These are phyloP conservation scores for Arthrinium puccinioides DNA, from an alignment of 2,329 filamentous ascomycete genomes.

Conservation along the genomic window DNA sequence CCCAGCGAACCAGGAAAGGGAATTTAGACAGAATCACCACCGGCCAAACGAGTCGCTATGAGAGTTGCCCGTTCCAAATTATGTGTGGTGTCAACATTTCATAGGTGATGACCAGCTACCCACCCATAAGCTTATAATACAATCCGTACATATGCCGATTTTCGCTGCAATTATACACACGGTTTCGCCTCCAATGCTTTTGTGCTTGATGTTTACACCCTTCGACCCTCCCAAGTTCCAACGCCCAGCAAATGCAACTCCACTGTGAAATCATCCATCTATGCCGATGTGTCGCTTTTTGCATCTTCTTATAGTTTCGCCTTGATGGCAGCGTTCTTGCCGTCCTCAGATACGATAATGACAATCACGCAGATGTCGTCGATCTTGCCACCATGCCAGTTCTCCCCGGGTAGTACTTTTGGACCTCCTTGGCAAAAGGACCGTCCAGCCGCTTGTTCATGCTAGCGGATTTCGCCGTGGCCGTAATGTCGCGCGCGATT, in stretches of 20 bases:
- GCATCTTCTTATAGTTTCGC: constrained; percentile 16
- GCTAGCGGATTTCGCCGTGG: constrained; percentile 79
- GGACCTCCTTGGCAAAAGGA: constrained; percentile 91
- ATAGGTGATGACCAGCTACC: too few species aligned
- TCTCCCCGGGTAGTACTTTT: constrained; percentile 78
- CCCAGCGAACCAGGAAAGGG: too few species aligned
- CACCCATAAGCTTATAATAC: too few species aligned
- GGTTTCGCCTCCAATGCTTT: constrained; percentile 2
- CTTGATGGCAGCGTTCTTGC: constrained; percentile 13
- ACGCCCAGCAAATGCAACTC: constrained; percentile 1
- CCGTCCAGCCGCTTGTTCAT: constrained; percentile 76
- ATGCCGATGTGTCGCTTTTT: constrained; percentile 1
- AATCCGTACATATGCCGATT: too few species aligned
- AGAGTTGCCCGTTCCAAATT: too few species aligned
- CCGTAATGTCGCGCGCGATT: constrained; percentile 71
- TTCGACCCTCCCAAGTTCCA: not conserved
- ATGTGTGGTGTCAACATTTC: too few species aligned
- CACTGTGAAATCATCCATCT: not conserved
- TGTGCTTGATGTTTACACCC: not conserved
- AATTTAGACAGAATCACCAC: too few species aligned
- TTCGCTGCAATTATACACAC: too few species aligned
- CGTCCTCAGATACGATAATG: constrained; percentile 65
- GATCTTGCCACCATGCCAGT: constrained; percentile 86
- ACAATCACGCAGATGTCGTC: constrained; percentile 92
- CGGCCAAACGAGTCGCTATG: too few species aligned